A percentile compares a stretch with the other conserved stretches of the same genome.
These are phyloP conservation scores for Jackrogersella minutella DNA, from an alignment of 495 filamentous ascomycete genomes.

Conservation along the genomic window DNA sequence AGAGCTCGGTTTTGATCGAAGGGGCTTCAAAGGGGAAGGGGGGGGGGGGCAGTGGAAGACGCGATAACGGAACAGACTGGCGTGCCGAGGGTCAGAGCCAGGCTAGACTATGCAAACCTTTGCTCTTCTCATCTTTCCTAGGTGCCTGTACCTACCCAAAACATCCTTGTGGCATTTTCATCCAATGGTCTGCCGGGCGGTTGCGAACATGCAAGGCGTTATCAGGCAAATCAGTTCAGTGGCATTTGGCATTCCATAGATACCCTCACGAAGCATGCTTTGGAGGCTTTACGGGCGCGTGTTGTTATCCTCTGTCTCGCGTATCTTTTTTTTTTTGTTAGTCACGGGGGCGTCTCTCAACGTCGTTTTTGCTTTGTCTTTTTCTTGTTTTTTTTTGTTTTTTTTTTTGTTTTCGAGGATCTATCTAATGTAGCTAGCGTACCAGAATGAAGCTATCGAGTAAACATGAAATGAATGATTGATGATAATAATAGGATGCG, in stretches of 20 bases:
- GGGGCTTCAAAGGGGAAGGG: conserved; percentile 17
- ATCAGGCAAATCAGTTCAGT: conserved; percentile 23
- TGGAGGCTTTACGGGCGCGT: conserved; percentile 31
- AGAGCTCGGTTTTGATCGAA: conserved; percentile 37
- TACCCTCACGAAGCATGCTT: conserved; percentile 42
- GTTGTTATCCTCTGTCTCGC: conserved; percentile 29
- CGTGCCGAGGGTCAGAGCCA: neutral
- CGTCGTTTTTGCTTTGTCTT: conserved; percentile 18
- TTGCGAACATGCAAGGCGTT: conserved; percentile 21
- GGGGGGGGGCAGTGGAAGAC: neutral
- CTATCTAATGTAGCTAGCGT: conserved; percentile 35
- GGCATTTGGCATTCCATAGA: conserved; percentile 39
- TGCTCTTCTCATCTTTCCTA: neutral
- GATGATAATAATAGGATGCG: too few species aligned
- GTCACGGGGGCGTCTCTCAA: conserved; percentile 17
- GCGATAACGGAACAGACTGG: neutral
- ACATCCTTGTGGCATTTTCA: conserved; percentile 11
- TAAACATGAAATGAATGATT: conserved; percentile 25
- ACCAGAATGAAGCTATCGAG: conserved; percentile 37
- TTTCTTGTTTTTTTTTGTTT: conserved; percentile 27
- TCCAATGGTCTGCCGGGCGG: neutral
- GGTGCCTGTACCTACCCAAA: too few species aligned
- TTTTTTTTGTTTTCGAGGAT: conserved; percentile 6
- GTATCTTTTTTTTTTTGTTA: conserved; percentile 15
- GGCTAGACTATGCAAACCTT: neutral